A percentile compares a stretch with the other conserved stretches of the same genome.
phyloP scores from a whole-genome alignment of 345 rosid genomes.

The Triadica sebifera region DNA sequence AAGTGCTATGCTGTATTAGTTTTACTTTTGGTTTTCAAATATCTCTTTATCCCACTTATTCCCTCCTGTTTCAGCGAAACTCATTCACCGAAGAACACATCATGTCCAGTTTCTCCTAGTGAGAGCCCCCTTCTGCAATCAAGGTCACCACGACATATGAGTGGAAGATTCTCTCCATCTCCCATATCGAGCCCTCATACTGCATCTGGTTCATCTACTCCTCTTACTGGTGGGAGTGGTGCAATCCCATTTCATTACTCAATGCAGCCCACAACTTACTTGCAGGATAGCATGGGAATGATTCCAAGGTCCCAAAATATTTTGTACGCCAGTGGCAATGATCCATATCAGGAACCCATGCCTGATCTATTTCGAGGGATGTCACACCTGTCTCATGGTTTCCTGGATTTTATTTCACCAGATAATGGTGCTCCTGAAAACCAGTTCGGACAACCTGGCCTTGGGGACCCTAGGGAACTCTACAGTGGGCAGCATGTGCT shows the following conservation, averaged over 20 bases:
- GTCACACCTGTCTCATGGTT: conserved; percentile 49
- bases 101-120: conserved; percentile 26
- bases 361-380: conserved; percentile 50
- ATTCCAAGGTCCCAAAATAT: conserved; percentile 41
- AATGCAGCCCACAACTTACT: conserved; percentile 44
- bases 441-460: conserved; percentile 32
- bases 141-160: conserved; percentile 29
- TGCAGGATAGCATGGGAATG: conserved; percentile 51
- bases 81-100: conserved; percentile 20
- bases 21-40: background rate
- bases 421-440: conserved; percentile 40
- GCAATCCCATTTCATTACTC: conserved; percentile 55
- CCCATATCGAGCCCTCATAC: conserved; percentile 32
- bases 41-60: background rate
- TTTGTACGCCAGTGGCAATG: conserved; percentile 37
- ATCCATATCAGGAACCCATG: conserved; percentile 46
- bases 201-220: conserved; percentile 32
- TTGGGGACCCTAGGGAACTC: conserved; percentile 29
- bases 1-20: background rate
- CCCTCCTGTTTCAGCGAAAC: conserved; percentile 17
- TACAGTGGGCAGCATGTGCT: conserved; percentile 46
- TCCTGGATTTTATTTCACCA: conserved; percentile 46
- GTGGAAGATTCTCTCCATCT: conserved; percentile 26
- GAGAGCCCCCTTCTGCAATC: conserved; percentile 30
- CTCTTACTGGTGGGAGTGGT: conserved; percentile 28